Evolutionary conservation across 768 basidiomycete species (phyloP), one percentile per base, ranked within the genome.

Genomic region (Paxillus ammoniavirescens): DNA sequence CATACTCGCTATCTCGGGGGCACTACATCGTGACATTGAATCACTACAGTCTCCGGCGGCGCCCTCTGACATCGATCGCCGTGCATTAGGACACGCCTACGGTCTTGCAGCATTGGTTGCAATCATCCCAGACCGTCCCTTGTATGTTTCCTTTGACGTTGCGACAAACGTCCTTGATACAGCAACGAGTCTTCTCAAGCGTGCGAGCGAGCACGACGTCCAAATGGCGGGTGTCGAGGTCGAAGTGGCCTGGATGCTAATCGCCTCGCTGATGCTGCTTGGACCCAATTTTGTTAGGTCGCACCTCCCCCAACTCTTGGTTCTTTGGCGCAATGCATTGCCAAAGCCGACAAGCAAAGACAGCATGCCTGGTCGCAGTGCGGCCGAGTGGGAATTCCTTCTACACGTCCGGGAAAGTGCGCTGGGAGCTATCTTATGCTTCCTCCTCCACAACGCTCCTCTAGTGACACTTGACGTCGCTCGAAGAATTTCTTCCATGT

Each of bases 301-400:
- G 0, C 94, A 99, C 67, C 81, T 98, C 2, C 90, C 95, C 0
- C 96, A 98, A 61, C 77, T 98, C 15, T 80, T 98, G 38, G 93
- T 98, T 0, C 81, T 99, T 3, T 99, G 97, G 97, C 79, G 97
- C 31, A 99, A 99, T 61, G 94, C 96, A 1, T 77, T 99, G 0
- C 94, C 97, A 2, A 99, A 98, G 70, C 88, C 93, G 0, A 94
- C 92, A 0, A 88, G 80, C 62, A 97, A 97, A 68, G 96, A 98
- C 62, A 73, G 73, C 13, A 79, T 77, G 14, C 77, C 78, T 5
- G 83, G 83, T 15, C 77, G 94, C 30, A 82, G 84, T 26, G 75
- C 81, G 18, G 74, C 81, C 0, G 97, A 98, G 61, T 98, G 94
- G 93, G 78, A 81, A 36, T 99, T 98, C 73, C 76, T 99, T 2